Evolutionary conservation across 805 yeast species (phyloP).

Genomic region (Starmerella floricola): DNA sequence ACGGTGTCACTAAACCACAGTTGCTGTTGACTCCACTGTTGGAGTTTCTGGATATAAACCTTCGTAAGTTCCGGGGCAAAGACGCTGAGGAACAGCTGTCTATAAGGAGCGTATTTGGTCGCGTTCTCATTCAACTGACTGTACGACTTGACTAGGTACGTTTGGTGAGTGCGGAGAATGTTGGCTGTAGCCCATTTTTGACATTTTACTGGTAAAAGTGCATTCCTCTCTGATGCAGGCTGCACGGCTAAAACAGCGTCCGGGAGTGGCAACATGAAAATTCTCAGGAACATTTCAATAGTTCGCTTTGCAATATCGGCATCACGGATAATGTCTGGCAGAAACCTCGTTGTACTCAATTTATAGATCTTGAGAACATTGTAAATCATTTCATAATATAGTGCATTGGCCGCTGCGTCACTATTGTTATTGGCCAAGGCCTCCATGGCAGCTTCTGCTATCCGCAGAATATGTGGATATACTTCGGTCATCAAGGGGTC

Average conservation of each 20-base stretch:
- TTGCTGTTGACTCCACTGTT: constrained; percentile 53
- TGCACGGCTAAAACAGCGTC: constrained; percentile 39
- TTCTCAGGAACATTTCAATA: constrained; percentile 63
- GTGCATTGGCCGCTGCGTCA: constrained; percentile 36
- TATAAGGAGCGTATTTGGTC: constrained; percentile 45
- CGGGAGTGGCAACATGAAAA: constrained; percentile 52
- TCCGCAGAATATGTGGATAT: constrained; percentile 53
- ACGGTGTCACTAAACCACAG: constrained; percentile 62
- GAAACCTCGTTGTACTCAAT: constrained; percentile 41
- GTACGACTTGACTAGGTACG: constrained; percentile 40
- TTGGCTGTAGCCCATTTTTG: constrained; percentile 87
- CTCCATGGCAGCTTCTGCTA: constrained; percentile 46
- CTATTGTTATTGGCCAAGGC: constrained; percentile 21
- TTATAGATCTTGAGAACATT: constrained; percentile 65
- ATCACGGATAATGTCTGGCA: constrained; percentile 54
- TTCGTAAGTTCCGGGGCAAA: constrained; percentile 64
- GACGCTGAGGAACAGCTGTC: constrained; percentile 39
- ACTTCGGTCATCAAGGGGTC: constrained; percentile 40
- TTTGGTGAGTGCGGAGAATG: constrained; percentile 52
- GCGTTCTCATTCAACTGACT: constrained; percentile 30
- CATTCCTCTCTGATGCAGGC: constrained; percentile 35
- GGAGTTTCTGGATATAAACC: constrained; percentile 53
- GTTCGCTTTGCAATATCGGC: constrained; percentile 45
- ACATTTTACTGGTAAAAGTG: constrained; percentile 48
- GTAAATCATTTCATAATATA: constrained; percentile 48